A percentile compares a stretch with the other conserved stretches of the same genome.
Evolutionary conservation across 2,329 filamentous ascomycete species (phyloP).

Genomic region (Fusarium euwallaceae): DNA sequence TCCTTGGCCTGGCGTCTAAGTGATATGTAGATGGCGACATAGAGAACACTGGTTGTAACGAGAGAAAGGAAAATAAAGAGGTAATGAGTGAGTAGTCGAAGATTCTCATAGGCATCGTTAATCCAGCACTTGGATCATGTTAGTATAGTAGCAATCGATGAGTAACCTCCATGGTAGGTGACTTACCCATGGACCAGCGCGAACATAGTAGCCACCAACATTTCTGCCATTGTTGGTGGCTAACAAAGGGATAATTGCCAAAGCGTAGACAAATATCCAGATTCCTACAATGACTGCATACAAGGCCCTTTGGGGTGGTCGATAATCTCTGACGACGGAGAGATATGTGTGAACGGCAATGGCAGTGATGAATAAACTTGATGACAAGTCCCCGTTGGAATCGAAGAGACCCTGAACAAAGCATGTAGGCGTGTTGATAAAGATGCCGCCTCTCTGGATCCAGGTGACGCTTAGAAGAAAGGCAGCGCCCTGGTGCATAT

Average conservation of each 20-base stretch:
- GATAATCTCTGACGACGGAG: conserved; percentile 68
- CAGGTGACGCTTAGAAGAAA: conserved; percentile 74
- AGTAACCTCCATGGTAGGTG: neutral
- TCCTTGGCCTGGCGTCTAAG: conserved; percentile 45
- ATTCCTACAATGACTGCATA: conserved; percentile 60
- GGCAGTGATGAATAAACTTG: conserved; percentile 73
- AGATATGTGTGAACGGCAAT: conserved; percentile 77
- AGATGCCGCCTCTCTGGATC: conserved; percentile 65
- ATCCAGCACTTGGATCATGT: conserved; percentile 70
- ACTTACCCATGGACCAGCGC: conserved; percentile 72
- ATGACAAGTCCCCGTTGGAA: conserved; percentile 74
- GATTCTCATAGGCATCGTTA: conserved; percentile 63
- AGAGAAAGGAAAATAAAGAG: conserved; percentile 69
- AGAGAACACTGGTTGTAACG: conserved; percentile 52
- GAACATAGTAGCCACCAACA: conserved; percentile 66
- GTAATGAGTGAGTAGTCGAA: conserved; percentile 73
- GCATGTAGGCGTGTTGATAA: conserved; percentile 67
- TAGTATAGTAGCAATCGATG: neutral
- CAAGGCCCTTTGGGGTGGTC: conserved; percentile 65
- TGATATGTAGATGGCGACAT: conserved; percentile 55
- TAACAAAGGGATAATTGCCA: conserved; percentile 65
- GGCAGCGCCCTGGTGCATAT: conserved; percentile 73
- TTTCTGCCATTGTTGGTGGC: conserved; percentile 57
- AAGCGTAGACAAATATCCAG: conserved; percentile 71
- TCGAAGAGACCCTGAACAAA: conserved; percentile 76